A percentile compares a stretch with the other conserved stretches of the same genome.
Evolutionary conservation across 2,329 filamentous ascomycete genomes (phyloP).

Genomic region (Aspergillus sclerotialis): DNA sequence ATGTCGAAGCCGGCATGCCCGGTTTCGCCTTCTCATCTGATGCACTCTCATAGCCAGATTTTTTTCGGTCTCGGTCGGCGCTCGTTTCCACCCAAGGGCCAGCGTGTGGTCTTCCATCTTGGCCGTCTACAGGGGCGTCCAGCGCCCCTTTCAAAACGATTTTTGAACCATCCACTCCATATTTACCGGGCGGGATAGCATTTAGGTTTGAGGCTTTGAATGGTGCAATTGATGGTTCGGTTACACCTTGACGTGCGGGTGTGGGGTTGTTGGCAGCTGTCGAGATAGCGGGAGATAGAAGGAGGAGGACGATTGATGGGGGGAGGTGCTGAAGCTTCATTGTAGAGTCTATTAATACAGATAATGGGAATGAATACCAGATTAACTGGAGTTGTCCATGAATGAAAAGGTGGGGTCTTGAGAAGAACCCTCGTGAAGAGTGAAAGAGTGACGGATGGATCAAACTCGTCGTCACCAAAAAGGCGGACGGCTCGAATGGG

Average conservation of each 20-base stretch:
- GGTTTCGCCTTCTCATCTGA: constrained; percentile 22
- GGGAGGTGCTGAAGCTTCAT: constrained; percentile 29
- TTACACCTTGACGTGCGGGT: no score
- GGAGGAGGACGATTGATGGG: constrained; percentile 24
- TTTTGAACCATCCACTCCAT: constrained; percentile 12
- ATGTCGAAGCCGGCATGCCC: constrained; percentile 15
- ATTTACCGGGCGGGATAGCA: constrained; percentile 11
- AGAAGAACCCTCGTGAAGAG: no score
- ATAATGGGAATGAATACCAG: background rate
- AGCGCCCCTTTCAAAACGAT: constrained; percentile 53
- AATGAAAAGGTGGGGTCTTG: background rate
- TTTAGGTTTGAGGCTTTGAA: constrained; percentile 10
- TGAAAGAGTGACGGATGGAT: background rate
- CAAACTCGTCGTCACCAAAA: background rate
- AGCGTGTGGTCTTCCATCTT: constrained; percentile 86
- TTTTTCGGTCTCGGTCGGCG: constrained; percentile 41
- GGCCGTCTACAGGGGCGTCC: constrained; percentile 83
- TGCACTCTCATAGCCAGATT: constrained; percentile 27
- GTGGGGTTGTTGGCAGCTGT: constrained; percentile 8
- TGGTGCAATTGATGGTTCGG: constrained; percentile 8
- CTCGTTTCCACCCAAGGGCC: constrained; percentile 61
- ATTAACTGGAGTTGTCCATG: background rate
- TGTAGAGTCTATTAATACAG: constrained; percentile 2
- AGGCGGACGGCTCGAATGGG: no score
- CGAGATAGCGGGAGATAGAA: constrained; percentile 29